Conservation (phyloP, 176 grass and related monocot species). For the Avena sativa region DNA sequence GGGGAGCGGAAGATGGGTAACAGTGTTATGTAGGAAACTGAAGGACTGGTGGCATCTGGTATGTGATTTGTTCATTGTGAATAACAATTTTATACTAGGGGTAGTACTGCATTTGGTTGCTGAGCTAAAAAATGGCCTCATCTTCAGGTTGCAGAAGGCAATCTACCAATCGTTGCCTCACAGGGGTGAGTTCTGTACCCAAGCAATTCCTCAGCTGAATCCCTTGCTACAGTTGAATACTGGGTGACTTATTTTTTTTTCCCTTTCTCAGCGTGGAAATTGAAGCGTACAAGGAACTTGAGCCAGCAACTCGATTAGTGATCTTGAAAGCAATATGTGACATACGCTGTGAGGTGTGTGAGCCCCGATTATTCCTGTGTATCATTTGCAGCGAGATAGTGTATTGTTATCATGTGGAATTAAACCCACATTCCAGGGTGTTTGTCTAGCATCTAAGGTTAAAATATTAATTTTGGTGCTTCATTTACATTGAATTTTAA, state of each 20-base stretch:
- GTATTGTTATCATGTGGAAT: background rate
- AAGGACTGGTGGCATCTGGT: slow-evolving; percentile 99
- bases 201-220: slow-evolving; percentile 32
- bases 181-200: slow-evolving; percentile 71
- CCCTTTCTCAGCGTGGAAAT: slow-evolving; percentile 64
- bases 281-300: slow-evolving; percentile 77
- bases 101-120: slow-evolving; percentile 39
- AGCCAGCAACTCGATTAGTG: slow-evolving; percentile 74
- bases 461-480: background rate
- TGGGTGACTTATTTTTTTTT: slow-evolving; percentile 21
- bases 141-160: slow-evolving; percentile 87
- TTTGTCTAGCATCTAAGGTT: slow-evolving; percentile 1
- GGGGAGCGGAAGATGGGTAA: slow-evolving; percentile 80
- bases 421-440: slow-evolving; percentile 17
- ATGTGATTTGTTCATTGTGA: slow-evolving; percentile 39
- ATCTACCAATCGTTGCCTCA: slow-evolving; percentile 80
- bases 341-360: slow-evolving; percentile 81
- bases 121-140: slow-evolving; percentile 52
- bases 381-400: slow-evolving; percentile 11
- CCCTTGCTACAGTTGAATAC: slow-evolving; percentile 28
- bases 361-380: background rate
- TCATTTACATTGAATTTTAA: slow-evolving; percentile 7
- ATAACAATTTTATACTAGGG: slow-evolving; percentile 40
- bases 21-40: slow-evolving; percentile 85
- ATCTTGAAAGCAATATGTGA: slow-evolving; percentile 96